Evolutionary conservation across 306 rosid species (phyloP), one percentile per base, ranked within the genome.

Genomic region (Trifolium subterraneum): DNA sequence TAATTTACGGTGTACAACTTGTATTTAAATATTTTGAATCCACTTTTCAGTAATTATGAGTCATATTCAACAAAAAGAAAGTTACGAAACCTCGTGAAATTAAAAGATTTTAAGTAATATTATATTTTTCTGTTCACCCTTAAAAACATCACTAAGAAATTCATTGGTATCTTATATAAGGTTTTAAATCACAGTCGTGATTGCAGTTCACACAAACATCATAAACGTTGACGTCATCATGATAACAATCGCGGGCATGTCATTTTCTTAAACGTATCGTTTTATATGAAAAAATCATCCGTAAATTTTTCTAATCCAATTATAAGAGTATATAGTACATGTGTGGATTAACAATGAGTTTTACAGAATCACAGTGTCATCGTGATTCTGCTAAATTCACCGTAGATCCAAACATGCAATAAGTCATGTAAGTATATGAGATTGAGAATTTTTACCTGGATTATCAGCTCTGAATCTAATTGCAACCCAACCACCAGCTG

Each of bases 401-500:
- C 22, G 0, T n/a, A 8, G 7, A 50, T 50, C 9, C 10, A 50
- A 7, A n/a, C 10, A n/a, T 41, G 47, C 47, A 41, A 10, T 41
- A 41, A 11, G 1, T 10, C 14, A 35, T 35, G 39, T 35, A 35
- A 3, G 0, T 8, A 54, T 4, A 22, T 20, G 33, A 47, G 51
- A 80, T 6, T 18, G 8, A 72, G 47, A 45, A 35, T 39, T 22
- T 58, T 68, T 83, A 90, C 98, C 98, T 78, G 98, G 98, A 84
- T 93, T 93, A 64, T 93, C 97, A n/a, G 98, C 98, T 0, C 72
- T 78, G 75, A 93, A 93, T 83, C 98, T 84, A 66, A 93, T 84
- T 1, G 98, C 98, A 8, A 65, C 64, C 98, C 98, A 93, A 14
- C 98, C 98, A n/a, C 97, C 98, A 51, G 91, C 55, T 0, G 98